phyloP scores from a whole-genome alignment of 108 stramenopile genomes.

The Nitzschia sp. region DNA sequence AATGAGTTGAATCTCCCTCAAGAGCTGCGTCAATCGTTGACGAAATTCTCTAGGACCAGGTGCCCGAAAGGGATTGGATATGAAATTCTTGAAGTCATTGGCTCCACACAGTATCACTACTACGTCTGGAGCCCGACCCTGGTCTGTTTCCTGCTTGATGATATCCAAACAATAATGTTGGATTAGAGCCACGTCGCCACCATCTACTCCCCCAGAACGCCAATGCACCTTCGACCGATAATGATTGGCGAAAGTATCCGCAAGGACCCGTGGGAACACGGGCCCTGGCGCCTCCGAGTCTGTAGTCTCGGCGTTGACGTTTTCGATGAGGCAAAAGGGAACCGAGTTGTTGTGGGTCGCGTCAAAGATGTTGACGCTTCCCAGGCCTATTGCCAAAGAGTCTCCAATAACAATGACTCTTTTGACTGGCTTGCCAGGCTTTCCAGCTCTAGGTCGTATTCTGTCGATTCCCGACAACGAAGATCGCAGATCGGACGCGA shows the following conservation, averaged over 20 bases:
- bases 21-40: conserved; percentile 37
- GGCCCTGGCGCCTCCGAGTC: conserved; percentile 42
- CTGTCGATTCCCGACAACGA: too few species aligned
- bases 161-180: conserved; percentile 52
- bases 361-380: conserved; percentile 58
- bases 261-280: conserved; percentile 61
- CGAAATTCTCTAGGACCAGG: conserved; percentile 42
- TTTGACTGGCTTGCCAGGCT: conserved; percentile 15
- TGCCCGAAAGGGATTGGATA: conserved; percentile 38
- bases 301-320: conserved; percentile 1
- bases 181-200: conserved; percentile 57
- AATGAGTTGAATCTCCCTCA: conserved; percentile 42
- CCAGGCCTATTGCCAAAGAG: conserved; percentile 64
- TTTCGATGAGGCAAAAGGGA: conserved; percentile 45
- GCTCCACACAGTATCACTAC: conserved; percentile 65
- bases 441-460: too few species aligned
- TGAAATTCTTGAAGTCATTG: conserved; percentile 65
- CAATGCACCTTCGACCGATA: conserved; percentile 47
- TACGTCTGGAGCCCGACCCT: conserved; percentile 48
- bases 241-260: conserved; percentile 50
- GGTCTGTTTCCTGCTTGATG: conserved; percentile 47
- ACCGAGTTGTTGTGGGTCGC: conserved; percentile 40
- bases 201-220: conserved; percentile 78
- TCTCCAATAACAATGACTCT: conserved; percentile 67
- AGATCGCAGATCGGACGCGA: too few species aligned